Conservation (phyloP, 163 green algal genomes). For the Scenedesmus sp. region DNA sequence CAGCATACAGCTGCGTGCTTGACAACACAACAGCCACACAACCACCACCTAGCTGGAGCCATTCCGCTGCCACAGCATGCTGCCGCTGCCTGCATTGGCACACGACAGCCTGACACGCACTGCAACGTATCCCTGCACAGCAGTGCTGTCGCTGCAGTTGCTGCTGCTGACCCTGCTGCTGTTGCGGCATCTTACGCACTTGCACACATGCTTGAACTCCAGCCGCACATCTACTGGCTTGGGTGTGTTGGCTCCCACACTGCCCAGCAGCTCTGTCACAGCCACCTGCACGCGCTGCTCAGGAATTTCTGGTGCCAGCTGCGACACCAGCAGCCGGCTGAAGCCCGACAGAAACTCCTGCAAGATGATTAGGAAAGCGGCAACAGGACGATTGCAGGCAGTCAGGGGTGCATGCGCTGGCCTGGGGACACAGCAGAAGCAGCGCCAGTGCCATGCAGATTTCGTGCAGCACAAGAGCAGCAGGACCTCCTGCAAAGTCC, state of each 20-base stretch:
- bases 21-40: neutral
- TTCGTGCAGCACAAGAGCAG: neutral
- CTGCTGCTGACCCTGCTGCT: neutral
- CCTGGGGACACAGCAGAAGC: neutral
- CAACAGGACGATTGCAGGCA: neutral
- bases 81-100: neutral
- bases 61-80: neutral
- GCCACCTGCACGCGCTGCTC: constrained; percentile 1
- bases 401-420: neutral
- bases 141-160: neutral
- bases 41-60: no score
- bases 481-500: neutral
- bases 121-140: neutral
- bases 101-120: neutral
- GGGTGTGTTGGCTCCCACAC: neutral
- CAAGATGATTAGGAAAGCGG: neutral
- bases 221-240: constrained; percentile 40
- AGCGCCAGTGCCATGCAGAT: neutral
- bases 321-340: neutral
- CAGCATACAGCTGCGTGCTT: neutral
- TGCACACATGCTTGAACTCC: constrained; percentile 54
- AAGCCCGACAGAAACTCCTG: constrained; percentile 37
- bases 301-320: constrained; percentile 12
- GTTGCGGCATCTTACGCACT: constrained; percentile 10
- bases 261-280: neutral